Conservation (phyloP, 352 stramenopile species). For the Phytophthora fragariaefolia region DNA sequence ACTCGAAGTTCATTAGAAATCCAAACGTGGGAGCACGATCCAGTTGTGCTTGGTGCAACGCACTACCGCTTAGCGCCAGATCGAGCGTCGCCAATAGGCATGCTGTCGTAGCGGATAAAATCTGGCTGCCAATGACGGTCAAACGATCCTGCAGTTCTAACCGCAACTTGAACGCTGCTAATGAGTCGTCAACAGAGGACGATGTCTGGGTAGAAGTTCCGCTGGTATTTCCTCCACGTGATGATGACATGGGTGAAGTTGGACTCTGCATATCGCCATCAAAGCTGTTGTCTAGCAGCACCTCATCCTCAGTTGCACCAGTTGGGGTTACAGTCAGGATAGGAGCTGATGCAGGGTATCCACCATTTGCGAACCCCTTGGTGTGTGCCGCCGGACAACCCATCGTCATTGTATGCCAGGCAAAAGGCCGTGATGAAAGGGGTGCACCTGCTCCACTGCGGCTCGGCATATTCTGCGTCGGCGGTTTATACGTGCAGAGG, state of each 20-base stretch:
- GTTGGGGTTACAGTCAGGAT: conserved; percentile 35
- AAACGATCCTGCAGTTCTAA: conserved; percentile 77
- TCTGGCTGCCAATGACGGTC: conserved; percentile 76
- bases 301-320: conserved; percentile 41
- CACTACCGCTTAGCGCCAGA: conserved; percentile 61
- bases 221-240: conserved; percentile 10
- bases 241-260: conserved; percentile 44
- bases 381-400: conserved; percentile 80
- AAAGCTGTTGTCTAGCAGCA: conserved; percentile 31
- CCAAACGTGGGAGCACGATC: conserved; percentile 61
- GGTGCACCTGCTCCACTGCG: conserved; percentile 22
- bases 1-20: conserved; percentile 86
- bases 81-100: conserved; percentile 75
- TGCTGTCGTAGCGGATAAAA: conserved; percentile 71
- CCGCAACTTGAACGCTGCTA: conserved; percentile 65
- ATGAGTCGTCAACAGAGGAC: conserved; percentile 44
- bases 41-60: conserved; percentile 63
- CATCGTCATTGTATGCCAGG: conserved; percentile 91
- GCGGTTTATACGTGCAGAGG: conserved; percentile 60
- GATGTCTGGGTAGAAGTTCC: conserved; percentile 19
- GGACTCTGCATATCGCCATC: conserved; percentile 29
- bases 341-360: conserved; percentile 43
- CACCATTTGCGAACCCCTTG: conserved; percentile 80
- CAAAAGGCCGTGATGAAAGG: conserved; percentile 48
- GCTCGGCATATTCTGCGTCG: conserved; percentile 16